Evolutionary conservation across 1,139 yeast genomes (phyloP), one percentile per base, ranked within the genome.

Genomic region (Blastobotrys arbuscula): DNA sequence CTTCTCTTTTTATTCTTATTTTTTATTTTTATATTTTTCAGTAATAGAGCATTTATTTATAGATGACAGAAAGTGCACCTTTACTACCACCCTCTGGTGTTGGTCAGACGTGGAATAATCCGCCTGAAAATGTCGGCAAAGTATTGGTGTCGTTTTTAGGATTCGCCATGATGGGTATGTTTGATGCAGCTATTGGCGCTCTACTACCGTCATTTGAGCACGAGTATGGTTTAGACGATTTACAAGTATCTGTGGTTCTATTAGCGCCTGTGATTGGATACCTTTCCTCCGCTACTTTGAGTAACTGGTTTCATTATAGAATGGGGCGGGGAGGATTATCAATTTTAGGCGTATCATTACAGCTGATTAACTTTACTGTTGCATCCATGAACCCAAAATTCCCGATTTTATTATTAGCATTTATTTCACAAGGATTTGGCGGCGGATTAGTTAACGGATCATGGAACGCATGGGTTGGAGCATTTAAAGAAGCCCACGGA

Each of bases 391-490:
- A 54, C 64, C 78, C 48, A 55, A 63, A 64, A 1, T 61, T 55
- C 40, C 54, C 57, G 10, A 36, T 74, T 4, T 68, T 77, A 9
- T 78, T 77, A 18, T 58, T 72, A 34, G 81, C 73, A 0, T 80
- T 74, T 56, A 76, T 77, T 60, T 63, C 77, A 53, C 81, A 81
- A 4, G 87, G 87, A 0, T 57, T 77, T 39, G 87, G 85, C 1
- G 59, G 72, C 31, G 85, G 84, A 0, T 64, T 72, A 24, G 72
- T 73, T 3, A 66, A 78, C 37, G 74, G 83, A 2, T 81, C 79
- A 53, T 71, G 75, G 51, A 81, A 81, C 56, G 73, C 79, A 12
- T 80, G 79, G 60, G 59, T 80, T 15, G 71, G 81, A 6, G 66
- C 76, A 44, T 65, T 81, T 45, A 72, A 75, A 39, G 72, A 73